A percentile compares a stretch with the other conserved stretches of the same genome.
Conservation (phyloP, 169 alveolate species). For the Amoebophrya sp. region DNA sequence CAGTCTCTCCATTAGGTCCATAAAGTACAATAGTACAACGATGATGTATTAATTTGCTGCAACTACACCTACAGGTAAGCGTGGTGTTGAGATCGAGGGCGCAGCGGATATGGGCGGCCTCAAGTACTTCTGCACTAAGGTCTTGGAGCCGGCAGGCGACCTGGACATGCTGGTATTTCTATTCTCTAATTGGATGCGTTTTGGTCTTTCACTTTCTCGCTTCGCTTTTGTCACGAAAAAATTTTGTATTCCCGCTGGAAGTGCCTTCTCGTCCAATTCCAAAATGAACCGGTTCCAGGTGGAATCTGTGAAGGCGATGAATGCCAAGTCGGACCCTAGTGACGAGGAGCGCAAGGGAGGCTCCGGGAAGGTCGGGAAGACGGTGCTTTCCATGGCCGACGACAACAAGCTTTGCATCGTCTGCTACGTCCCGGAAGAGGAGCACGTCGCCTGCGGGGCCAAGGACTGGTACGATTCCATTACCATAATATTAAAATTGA, state of each 20-base stretch:
- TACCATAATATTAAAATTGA: neutral
- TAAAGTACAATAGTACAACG: no score
- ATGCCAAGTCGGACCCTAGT: conserved; percentile 26
- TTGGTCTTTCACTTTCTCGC: no score
- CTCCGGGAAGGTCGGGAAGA: neutral
- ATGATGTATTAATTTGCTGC: no score
- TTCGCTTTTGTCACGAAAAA: no score
- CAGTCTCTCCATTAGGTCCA: no score
- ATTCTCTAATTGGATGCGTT: no score
- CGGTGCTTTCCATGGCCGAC: neutral
- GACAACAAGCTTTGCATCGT: neutral
- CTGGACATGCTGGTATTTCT: no score
- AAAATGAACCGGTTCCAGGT: no score
- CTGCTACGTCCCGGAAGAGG: neutral
- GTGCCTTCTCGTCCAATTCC: no score
- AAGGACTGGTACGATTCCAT: neutral
- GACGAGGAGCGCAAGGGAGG: conserved; percentile 23
- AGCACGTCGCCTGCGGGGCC: neutral
- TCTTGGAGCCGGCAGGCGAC: conserved; percentile 12
- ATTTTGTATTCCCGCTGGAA: no score
- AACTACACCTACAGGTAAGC: no score
- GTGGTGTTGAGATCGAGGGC: conserved; percentile 24
- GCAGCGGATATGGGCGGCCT: conserved; percentile 33
- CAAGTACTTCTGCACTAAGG: conserved; percentile 30
- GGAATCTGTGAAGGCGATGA: conserved; percentile 22